Evolutionary conservation across 768 basidiomycete species (phyloP).

Genomic region (Boletales sp.): DNA sequence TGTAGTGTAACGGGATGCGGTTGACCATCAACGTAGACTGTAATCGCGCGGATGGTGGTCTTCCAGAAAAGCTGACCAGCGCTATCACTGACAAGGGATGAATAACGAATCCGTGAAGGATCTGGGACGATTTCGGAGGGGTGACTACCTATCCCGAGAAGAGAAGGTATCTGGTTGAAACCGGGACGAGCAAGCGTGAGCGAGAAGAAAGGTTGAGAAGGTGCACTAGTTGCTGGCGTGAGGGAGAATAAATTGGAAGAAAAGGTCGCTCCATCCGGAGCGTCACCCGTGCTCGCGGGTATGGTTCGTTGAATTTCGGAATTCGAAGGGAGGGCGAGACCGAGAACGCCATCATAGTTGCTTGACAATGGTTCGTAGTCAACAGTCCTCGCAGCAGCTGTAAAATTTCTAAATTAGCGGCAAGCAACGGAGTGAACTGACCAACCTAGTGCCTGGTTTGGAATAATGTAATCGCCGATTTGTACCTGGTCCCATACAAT

Average conservation of each 20-base stretch:
- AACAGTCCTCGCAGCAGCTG: constrained; percentile 60
- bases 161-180: constrained; percentile 48
- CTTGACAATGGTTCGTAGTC: constrained; percentile 52
- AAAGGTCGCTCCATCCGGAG: constrained; percentile 63
- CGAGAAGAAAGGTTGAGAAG: constrained; percentile 61
- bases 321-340: constrained; percentile 70
- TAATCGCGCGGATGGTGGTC: constrained; percentile 50
- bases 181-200: constrained; percentile 69
- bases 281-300: constrained; percentile 44
- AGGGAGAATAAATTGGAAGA: constrained; percentile 71
- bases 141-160: constrained; percentile 69
- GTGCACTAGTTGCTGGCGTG: constrained; percentile 49
- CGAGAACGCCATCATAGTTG: constrained; percentile 64
- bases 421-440: background rate
- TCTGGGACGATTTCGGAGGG: constrained; percentile 51
- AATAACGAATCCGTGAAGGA: constrained; percentile 50
- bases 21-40: constrained; percentile 53
- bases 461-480: constrained; percentile 61
- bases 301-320: constrained; percentile 58
- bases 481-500: constrained; percentile 66
- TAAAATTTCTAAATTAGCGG: background rate
- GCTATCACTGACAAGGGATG: constrained; percentile 38
- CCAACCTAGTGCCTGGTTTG: constrained; percentile 69
- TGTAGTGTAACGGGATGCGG: constrained; percentile 40
- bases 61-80: constrained; percentile 61